These are phyloP conservation scores for Penicillium cosmopolitanum DNA, from an alignment of 495 filamentous ascomycete genomes.

Conservation along the genomic window DNA sequence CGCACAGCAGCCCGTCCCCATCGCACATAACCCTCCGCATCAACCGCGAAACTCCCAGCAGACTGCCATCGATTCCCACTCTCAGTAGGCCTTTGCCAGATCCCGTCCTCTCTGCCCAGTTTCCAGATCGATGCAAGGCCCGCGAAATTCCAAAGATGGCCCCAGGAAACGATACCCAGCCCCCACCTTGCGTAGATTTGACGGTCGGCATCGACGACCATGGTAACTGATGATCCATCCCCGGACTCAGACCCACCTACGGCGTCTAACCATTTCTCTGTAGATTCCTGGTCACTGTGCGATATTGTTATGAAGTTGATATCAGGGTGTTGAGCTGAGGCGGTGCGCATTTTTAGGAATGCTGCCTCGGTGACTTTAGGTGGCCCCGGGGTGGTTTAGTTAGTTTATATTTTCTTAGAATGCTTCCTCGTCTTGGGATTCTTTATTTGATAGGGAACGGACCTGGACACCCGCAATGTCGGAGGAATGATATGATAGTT, in stretches of 20 bases:
- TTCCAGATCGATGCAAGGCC: slow-evolving; percentile 8
- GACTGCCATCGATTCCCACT: slow-evolving; percentile 19
- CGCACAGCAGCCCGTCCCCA: slow-evolving; percentile 12
- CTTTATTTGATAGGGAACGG: neutral
- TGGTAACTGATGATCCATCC: slow-evolving; percentile 1
- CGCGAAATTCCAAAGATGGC: slow-evolving; percentile 15
- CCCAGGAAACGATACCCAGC: slow-evolving; percentile 13
- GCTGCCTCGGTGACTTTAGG: slow-evolving; percentile 13
- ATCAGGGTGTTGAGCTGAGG: slow-evolving; percentile 7
- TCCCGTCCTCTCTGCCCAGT: slow-evolving; percentile 10
- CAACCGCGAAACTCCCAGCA: slow-evolving; percentile 11
- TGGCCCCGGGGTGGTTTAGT: neutral
- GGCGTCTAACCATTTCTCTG: slow-evolving; percentile 14
- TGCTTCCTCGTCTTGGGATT: neutral
- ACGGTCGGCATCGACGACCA: slow-evolving; percentile 21
- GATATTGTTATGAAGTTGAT: slow-evolving; percentile 17
- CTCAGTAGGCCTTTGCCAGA: slow-evolving; percentile 19
- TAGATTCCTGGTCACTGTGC: slow-evolving; percentile 14
- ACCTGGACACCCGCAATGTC: slow-evolving; percentile 29
- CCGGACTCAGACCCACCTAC: slow-evolving; percentile 5
- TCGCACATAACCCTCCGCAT: slow-evolving; percentile 10
- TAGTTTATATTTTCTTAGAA: neutral
- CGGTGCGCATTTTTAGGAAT: slow-evolving; percentile 9
- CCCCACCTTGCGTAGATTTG: slow-evolving; percentile 24
- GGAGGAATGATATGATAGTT: slow-evolving; percentile 22